These are phyloP conservation scores for Paraglomus occultum DNA, from an alignment of 192 early-diverging fungal genomes.

Conservation along the genomic window DNA sequence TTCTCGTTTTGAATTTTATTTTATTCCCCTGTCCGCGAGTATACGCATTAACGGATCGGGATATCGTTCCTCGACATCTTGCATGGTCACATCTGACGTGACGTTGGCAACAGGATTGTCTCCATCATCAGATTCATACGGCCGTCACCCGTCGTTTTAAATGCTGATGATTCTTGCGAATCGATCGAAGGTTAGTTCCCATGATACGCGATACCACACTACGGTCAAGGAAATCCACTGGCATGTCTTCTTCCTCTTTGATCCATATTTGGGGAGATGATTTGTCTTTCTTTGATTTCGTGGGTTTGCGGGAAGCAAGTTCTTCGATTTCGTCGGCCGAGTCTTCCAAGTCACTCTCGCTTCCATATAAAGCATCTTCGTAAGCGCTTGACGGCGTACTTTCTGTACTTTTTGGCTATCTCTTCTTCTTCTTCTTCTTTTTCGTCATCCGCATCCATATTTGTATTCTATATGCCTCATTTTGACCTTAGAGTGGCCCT, in stretches of 20 bases:
- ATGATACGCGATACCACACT: slow-evolving; percentile 70
- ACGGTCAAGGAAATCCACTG: slow-evolving; percentile 90
- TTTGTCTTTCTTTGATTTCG: slow-evolving; percentile 43
- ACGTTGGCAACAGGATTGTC: slow-evolving; percentile 26
- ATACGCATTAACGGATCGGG: slow-evolving; percentile 79
- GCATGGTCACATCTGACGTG: slow-evolving; percentile 33
- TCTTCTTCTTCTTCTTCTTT: too few relatives aligned
- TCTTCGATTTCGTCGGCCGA: slow-evolving; percentile 67
- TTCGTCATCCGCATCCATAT: slow-evolving; percentile 36
- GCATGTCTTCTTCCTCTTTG: slow-evolving; percentile 65
- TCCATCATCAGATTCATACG: slow-evolving; percentile 61
- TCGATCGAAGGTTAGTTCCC: slow-evolving; percentile 36
- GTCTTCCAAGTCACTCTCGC: slow-evolving; percentile 86
- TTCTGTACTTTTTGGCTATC: slow-evolving; percentile 43
- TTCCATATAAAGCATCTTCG: slow-evolving; percentile 90
- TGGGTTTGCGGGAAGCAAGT: slow-evolving; percentile 33
- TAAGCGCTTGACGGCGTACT: slow-evolving; percentile 63
- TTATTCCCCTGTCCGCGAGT: slow-evolving; percentile 77
- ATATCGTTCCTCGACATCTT: slow-evolving; percentile 80
- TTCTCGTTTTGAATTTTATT: slow-evolving; percentile 89
- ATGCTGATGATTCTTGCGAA: slow-evolving; percentile 44
- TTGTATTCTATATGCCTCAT: slow-evolving; percentile 73
- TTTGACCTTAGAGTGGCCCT: slow-evolving; percentile 85
- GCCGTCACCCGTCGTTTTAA: slow-evolving; percentile 73
- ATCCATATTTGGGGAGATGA: slow-evolving; percentile 52